Conservation (phyloP, 2,329 filamentous ascomycete species). For the Cercospora beticola region DNA sequence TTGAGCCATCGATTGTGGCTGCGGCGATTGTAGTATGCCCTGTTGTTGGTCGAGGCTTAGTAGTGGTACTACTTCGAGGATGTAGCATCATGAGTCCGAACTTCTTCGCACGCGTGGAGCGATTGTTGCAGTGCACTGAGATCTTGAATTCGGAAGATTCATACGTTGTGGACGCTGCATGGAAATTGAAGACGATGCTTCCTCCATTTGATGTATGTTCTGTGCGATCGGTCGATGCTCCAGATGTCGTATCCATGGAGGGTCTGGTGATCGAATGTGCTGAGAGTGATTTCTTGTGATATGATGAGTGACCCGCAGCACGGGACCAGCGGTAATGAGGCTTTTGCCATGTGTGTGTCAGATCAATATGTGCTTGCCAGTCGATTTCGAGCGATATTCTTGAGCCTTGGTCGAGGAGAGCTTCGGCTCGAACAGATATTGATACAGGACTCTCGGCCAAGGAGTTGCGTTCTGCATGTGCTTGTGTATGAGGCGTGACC, state of each 20-base stretch:
- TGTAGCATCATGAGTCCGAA: constrained; percentile 60
- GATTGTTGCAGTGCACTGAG: constrained; percentile 75
- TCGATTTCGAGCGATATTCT: constrained; percentile 27
- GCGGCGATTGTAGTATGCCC: background rate
- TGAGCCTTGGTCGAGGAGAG: constrained; percentile 26
- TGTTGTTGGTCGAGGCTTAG: constrained; percentile 6
- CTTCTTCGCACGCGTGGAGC: constrained; percentile 62
- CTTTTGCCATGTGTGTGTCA: constrained; percentile 20
- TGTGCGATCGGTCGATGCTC: background rate
- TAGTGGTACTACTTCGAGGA: constrained; percentile 1
- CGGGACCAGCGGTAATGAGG: constrained; percentile 33
- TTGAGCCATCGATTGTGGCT: background rate
- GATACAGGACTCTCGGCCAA: constrained; percentile 9
- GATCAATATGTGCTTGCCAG: constrained; percentile 31
- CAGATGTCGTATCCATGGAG: constrained; percentile 10
- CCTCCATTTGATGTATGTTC: background rate
- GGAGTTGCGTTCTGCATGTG: background rate
- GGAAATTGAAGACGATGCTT: constrained; percentile 74
- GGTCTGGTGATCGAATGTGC: constrained; percentile 14
- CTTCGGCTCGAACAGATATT: constrained; percentile 26
- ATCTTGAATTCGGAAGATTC: constrained; percentile 69
- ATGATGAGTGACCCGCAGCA: constrained; percentile 21
- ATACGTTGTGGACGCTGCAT: constrained; percentile 59
- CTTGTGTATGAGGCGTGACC: constrained; percentile 9
- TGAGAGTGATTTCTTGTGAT: constrained; percentile 19